Base-by-base conservation (phyloP, 1,284 basidiomycete species). In the Laetiporus sulphureus region DNA sequence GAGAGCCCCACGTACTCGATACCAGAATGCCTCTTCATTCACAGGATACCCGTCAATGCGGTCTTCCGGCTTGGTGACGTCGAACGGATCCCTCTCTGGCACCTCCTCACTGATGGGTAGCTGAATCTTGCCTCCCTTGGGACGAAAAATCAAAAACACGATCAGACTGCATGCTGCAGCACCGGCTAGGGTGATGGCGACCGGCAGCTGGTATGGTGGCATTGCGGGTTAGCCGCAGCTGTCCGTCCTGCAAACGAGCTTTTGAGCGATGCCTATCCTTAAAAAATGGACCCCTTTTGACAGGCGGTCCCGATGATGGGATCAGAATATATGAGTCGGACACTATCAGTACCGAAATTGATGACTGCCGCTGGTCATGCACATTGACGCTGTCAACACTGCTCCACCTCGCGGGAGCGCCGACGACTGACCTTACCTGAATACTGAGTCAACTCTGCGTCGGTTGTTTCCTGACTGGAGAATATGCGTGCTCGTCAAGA, bases 21-120 rank as follows among this genome's bases (percentile, higher is more conserved):
- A 53, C 88, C 90, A 93, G 57, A 94, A 93, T 12, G 52, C 64
- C 10, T 74, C 73, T 38, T 77, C 80, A 16, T 88, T 67, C 34
- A 93, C 71, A 8, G 88, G 84, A 41, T 77, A 76, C 1, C 91
- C 91, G 54, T 93, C 83, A 11, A 80, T 53, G 24, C 77, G 55
- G 55, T 91, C 83, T 52, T 82, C 77, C 3, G 82, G 75, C 32
- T 66, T 79, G 21, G 79, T 75, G 25, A 92, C 76, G 51, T 91
- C 79, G 59, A 91, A 92, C 3, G 88, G 79, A 58, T 93, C 91
- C 22, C 57, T 64, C 38, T 56, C 49, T 3, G 65, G 60, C 15
- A 58, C 55, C 11, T 58, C 62, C 30, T 66, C 64, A 47, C 69
- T 60, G 3, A 61, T 59, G 22, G 79, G 75, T 18, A 87, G 70